Evolutionary conservation across 2,329 filamentous ascomycete species (phyloP), one percentile per base, ranked within the genome.

Genomic region (Aspergillus novoparasiticus): DNA sequence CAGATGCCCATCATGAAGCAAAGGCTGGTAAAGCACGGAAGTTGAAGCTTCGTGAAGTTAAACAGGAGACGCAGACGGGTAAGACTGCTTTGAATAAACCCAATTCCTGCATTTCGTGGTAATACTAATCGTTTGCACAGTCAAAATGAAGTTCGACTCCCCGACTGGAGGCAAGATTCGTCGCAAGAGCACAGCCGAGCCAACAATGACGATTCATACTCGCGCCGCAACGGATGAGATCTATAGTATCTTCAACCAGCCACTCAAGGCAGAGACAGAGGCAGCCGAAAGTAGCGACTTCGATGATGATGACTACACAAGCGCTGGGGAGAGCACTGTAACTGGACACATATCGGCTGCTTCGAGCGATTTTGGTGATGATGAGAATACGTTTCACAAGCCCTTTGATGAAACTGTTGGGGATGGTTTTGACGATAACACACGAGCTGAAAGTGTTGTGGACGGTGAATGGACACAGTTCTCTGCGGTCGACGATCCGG

Each of bases 121-220:
- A 46, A n/a, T 32, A 21, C 55, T 66, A 16, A 28, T 59, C 59
- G 26, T 58, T 28, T 23, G 19, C 30, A 32, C 69, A 95, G 93
- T 98, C 78, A 95, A 96, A 83, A 90, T 93, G 62, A 97, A 97
- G 71, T 83, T 98, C 60, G 92, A 95, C 72, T 97, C 94, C 2
- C 94, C 94, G 0, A 91, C 91, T 0, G 87, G 89, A n/a, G 89
- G 88, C 4, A 98, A 96, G 77, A 85, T 94, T 60, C 90, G 89
- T 67, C 92, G 92, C 76, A 95, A 91, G 76, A 89, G 89, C 58
- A 84, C 84, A 12, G 80, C 83, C 41, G 94, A 98, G 77, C 92
- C 94, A n/a, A 99, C 95, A 1, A 97, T 99, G 94, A 99, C 95
- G 0, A 87, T 99, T 68, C 93, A 98, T 74, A 99, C 95, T 14